These are phyloP conservation scores for Magnaporthiopsis rhizophila DNA, from an alignment of 2,329 filamentous ascomycete species.

Conservation along the genomic window DNA sequence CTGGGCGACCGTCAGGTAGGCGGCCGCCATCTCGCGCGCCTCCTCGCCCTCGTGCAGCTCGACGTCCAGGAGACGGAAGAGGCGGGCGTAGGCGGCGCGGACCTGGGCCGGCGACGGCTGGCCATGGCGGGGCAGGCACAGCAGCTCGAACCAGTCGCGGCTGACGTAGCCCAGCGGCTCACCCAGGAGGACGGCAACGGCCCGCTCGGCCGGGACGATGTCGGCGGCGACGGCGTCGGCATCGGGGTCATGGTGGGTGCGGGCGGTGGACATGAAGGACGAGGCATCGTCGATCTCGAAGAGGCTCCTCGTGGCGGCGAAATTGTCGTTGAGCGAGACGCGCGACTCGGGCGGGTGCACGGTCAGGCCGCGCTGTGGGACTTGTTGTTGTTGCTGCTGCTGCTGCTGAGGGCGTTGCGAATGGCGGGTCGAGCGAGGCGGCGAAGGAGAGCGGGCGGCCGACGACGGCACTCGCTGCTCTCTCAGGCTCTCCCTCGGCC, in stretches of 20 bases:
- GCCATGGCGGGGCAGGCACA: constrained; percentile 31
- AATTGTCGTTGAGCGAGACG: constrained; percentile 39
- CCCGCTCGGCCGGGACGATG: constrained; percentile 11
- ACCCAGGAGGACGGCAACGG: not conserved
- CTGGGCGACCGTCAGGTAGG: constrained; percentile 33
- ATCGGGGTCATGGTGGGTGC: constrained; percentile 17
- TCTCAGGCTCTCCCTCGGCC: not conserved
- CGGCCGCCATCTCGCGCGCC: constrained; percentile 28
- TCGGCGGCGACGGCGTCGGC: constrained; percentile 10
- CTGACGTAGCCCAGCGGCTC: constrained; percentile 9
- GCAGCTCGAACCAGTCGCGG: constrained; percentile 34
- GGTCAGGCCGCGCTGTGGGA: constrained; percentile 14
- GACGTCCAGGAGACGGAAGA: constrained; percentile 36
- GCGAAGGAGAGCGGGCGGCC: not conserved
- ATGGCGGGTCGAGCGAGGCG: not conserved
- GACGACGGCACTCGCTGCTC: not conserved
- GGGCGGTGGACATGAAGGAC: constrained; percentile 28
- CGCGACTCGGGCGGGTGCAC: constrained; percentile 29
- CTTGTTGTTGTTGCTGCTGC: constrained; percentile 3
- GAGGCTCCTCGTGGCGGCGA: constrained; percentile 37
- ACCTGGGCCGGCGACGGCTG: constrained; percentile 27
- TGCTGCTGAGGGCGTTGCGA: not conserved
- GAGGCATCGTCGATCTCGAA: constrained; percentile 40
- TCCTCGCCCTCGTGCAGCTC: constrained; percentile 29
- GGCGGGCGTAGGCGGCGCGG: constrained; percentile 34